These are phyloP conservation scores for Oryza meyeriana DNA, from an alignment of 176 grass and related monocot genomes.

Conservation along the genomic window DNA sequence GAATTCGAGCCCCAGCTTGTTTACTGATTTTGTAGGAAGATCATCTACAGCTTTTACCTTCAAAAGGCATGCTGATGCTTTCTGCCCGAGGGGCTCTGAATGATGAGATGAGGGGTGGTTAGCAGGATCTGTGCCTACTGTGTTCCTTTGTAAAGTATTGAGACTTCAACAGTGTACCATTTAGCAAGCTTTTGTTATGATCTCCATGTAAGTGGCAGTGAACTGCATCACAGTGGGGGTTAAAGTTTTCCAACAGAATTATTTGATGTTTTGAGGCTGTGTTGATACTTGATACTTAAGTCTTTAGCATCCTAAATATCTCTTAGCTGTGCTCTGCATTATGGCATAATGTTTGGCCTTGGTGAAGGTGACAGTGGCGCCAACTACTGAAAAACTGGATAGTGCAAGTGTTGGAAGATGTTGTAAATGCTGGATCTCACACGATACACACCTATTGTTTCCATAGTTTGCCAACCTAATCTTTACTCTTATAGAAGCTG, in stretches of 20 bases:
- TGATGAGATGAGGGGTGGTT: conserved; percentile 32
- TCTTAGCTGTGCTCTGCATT: neutral
- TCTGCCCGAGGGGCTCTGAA: conserved; percentile 15
- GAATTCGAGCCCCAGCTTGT: conserved; percentile 87
- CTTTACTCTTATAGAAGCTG: neutral
- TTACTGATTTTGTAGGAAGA: conserved; percentile 60
- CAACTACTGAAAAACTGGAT: neutral
- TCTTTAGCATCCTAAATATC: neutral
- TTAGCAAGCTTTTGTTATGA: conserved; percentile 20
- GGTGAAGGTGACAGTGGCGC: neutral
- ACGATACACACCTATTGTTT: neutral
- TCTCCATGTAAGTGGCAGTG: conserved; percentile 33
- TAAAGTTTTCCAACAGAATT: conserved; percentile 27
- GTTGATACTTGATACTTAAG: conserved; percentile 28
- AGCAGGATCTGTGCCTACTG: conserved; percentile 27
- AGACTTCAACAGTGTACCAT: conserved; percentile 3
- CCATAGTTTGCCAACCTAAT: neutral
- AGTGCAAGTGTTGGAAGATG: neutral
- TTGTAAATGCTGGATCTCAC: neutral
- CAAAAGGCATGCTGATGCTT: conserved; percentile 22
- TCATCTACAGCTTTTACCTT: conserved; percentile 3
- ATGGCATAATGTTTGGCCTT: conserved; percentile 6
- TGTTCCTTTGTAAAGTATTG: conserved; percentile 46
- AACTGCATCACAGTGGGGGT: conserved; percentile 29
- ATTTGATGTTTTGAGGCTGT: conserved; percentile 4